Evolutionary conservation across 2,329 filamentous ascomycete genomes (phyloP).

Genomic region (Diatrype stigma): DNA sequence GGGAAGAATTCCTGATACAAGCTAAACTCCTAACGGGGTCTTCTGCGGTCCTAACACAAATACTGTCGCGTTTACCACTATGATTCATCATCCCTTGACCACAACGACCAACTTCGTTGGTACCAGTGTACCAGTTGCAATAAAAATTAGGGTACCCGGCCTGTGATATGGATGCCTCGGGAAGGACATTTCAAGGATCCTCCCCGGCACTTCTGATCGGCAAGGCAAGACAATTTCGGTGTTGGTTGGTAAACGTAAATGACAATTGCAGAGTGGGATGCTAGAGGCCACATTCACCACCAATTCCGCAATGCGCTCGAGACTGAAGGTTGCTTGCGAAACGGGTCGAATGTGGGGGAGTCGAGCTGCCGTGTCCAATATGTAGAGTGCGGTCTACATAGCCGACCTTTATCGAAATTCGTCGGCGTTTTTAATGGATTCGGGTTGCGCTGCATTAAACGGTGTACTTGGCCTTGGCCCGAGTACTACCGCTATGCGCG

Average conservation of each 20-base stretch:
- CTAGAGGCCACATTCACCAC: background rate
- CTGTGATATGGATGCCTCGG: background rate
- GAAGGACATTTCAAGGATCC: background rate
- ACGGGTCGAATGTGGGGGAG: background rate
- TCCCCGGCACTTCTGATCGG: background rate
- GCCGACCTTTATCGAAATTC: no score
- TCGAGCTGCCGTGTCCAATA: background rate
- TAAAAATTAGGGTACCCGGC: background rate
- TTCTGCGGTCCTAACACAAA: background rate
- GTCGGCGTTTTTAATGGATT: background rate
- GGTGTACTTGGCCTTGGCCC: constrained; percentile 90
- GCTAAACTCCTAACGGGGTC: background rate
- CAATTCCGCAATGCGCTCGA: background rate
- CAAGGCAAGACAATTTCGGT: background rate
- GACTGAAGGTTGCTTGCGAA: background rate
- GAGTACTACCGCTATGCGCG: constrained; percentile 86
- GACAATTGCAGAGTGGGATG: background rate
- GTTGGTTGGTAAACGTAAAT: background rate
- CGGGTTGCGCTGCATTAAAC: constrained; percentile 52
- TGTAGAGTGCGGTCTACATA: no score
- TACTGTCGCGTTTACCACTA: background rate
- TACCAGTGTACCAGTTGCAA: background rate
- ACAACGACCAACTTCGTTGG: background rate
- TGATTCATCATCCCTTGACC: background rate
- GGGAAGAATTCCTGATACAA: background rate